phyloP scores from a whole-genome alignment of 768 basidiomycete species.

The Chalciporus piperatus region DNA sequence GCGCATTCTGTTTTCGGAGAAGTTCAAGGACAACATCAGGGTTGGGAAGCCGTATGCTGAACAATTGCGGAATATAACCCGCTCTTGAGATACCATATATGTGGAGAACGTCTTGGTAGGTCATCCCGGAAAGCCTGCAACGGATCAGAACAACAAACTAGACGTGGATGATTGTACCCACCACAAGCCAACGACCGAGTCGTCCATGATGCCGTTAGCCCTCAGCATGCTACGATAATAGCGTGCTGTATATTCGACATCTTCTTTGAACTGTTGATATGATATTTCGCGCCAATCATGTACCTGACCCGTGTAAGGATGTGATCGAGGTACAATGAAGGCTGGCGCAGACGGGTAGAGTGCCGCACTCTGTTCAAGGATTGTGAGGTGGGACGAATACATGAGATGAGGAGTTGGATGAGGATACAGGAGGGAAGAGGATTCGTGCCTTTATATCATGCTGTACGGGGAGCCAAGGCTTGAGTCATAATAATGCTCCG shows the following conservation, averaged over 20 bases:
- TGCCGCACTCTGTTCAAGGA: slow-evolving; percentile 56
- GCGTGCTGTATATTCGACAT: slow-evolving; percentile 64
- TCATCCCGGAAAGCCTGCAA: slow-evolving; percentile 68
- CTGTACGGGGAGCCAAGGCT: slow-evolving; percentile 19
- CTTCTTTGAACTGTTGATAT: slow-evolving; percentile 59
- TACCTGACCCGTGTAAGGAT: slow-evolving; percentile 41
- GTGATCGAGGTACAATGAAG: slow-evolving; percentile 57
- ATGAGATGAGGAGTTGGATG: slow-evolving; percentile 17
- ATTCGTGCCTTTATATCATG: slow-evolving; percentile 31
- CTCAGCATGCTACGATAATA: slow-evolving; percentile 58
- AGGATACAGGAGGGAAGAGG: slow-evolving; percentile 2
- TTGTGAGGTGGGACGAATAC: slow-evolving; percentile 54
- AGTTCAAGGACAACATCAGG: slow-evolving; percentile 70
- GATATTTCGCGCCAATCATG: slow-evolving; percentile 59
- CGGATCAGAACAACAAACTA: slow-evolving; percentile 8
- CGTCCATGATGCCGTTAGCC: slow-evolving; percentile 42
- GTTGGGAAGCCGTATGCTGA: slow-evolving; percentile 75
- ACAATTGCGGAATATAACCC: slow-evolving; percentile 74
- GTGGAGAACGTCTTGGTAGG: slow-evolving; percentile 67
- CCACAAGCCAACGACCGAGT: slow-evolving; percentile 74
- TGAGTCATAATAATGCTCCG: slow-evolving; percentile 23
- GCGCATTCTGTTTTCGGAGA: slow-evolving; percentile 57
- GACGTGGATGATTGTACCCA: slow-evolving; percentile 33
- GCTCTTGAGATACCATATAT: slow-evolving; percentile 75
- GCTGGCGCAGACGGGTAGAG: slow-evolving; percentile 48